Percentiles rank a stretch among this genome's conserved stretches.
Conservation (phyloP, 768 basidiomycete genomes). For the Lyophyllum semitale region DNA sequence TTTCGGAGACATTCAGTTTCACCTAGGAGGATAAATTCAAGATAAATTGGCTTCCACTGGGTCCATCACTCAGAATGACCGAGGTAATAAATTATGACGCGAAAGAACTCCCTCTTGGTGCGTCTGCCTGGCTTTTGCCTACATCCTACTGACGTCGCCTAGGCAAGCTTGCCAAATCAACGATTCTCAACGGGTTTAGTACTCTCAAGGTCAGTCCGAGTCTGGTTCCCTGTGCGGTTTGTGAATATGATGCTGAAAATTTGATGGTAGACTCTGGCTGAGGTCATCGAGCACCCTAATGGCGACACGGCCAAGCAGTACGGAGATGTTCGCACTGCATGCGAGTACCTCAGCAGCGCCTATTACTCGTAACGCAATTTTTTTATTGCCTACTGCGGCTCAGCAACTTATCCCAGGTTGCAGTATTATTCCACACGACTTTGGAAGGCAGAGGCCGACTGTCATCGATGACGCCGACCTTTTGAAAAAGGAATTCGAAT, state of each 20-base stretch:
- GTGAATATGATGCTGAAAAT: too few species aligned
- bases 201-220: slow-evolving; percentile 54
- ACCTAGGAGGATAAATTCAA: too few species aligned
- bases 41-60: too few species aligned
- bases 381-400: not conserved
- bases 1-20: too few species aligned
- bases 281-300: slow-evolving; percentile 50
- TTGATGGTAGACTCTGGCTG: slow-evolving; percentile 22
- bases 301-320: slow-evolving; percentile 36
- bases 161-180: slow-evolving; percentile 66
- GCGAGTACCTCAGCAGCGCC: slow-evolving; percentile 45
- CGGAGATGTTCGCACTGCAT: slow-evolving; percentile 41
- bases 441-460: slow-evolving; percentile 49
- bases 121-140: not conserved
- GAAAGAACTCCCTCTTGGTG: slow-evolving; percentile 62
- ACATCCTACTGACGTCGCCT: not conserved
- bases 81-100: slow-evolving; percentile 76
- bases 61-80: too few species aligned
- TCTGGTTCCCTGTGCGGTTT: not conserved
- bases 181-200: slow-evolving; percentile 58
- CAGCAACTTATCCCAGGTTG: not conserved
- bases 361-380: slow-evolving; percentile 55
- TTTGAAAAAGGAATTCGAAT: slow-evolving; percentile 59
- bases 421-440: slow-evolving; percentile 65
- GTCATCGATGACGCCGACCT: slow-evolving; percentile 37